Conservation (phyloP, 306 rosid species). For the Castanea sativa region DNA sequence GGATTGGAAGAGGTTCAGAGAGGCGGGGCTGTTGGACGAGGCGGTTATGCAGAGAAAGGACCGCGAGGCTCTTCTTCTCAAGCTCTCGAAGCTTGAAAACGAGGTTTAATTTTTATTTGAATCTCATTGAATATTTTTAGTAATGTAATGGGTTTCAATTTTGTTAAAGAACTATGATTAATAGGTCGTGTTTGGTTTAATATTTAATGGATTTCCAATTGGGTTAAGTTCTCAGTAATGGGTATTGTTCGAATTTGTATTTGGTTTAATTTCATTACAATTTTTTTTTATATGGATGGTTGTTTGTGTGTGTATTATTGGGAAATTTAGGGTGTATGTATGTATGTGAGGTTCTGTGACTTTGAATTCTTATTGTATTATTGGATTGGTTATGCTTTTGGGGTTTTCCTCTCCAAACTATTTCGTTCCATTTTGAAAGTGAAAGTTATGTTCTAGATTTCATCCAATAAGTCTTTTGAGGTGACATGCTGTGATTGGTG, state of each 20-base stretch:
- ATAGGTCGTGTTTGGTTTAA: too few species aligned
- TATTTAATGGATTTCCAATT: too few species aligned
- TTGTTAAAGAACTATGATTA: too few species aligned
- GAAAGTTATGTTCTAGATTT: not conserved
- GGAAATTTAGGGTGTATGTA: not conserved
- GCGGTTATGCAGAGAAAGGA: constrained; percentile 70
- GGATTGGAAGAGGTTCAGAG: constrained; percentile 78
- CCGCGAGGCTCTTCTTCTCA: constrained; percentile 64
- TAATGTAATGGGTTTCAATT: too few species aligned
- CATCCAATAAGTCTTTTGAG: too few species aligned
- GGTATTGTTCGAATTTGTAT: not conserved
- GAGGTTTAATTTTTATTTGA: constrained; percentile 44
- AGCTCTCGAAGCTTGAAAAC: constrained; percentile 54
- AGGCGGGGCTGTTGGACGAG: constrained; percentile 71
- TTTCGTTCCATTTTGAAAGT: not conserved
- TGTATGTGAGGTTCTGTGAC: not conserved
- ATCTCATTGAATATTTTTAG: not conserved
- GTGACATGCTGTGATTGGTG: not conserved
- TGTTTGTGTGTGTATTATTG: not conserved
- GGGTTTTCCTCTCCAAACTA: not conserved
- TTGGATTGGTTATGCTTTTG: not conserved
- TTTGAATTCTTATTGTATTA: not conserved
- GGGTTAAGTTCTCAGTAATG: not conserved
- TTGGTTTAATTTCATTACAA: not conserved
- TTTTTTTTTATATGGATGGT: not conserved